Percentiles rank a stretch among this genome's conserved stretches.
Conservation (phyloP, 2,329 filamentous ascomycete species). For the Neonectria faginata region DNA sequence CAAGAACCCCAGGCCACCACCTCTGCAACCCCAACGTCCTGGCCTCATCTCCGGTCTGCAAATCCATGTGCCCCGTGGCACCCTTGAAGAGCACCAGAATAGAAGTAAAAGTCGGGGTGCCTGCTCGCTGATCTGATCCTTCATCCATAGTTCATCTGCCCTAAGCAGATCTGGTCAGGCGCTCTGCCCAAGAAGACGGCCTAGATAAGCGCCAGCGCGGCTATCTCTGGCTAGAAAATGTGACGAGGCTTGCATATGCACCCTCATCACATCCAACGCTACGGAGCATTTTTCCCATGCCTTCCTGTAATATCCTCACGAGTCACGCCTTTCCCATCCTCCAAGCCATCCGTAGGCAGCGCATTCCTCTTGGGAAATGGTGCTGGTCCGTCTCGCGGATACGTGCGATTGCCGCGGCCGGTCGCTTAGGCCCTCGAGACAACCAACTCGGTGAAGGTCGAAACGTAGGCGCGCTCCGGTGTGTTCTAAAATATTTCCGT, state of each 20-base stretch:
- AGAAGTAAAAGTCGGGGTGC: not conserved
- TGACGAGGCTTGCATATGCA: slow-evolving; percentile 23
- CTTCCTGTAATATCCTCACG: not conserved
- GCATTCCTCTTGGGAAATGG: not conserved
- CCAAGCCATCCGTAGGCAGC: not conserved
- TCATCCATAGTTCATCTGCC: slow-evolving; percentile 5
- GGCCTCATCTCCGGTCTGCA: not conserved
- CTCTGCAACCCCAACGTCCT: not conserved
- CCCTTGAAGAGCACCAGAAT: not conserved
- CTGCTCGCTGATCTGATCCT: slow-evolving; percentile 9
- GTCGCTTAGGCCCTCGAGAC: slow-evolving; percentile 1
- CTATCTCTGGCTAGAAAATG: slow-evolving; percentile 15
- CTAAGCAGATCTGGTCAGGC: slow-evolving; percentile 18
- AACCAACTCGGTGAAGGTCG: not conserved
- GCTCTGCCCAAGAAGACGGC: slow-evolving; percentile 3
- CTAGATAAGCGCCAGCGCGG: slow-evolving; percentile 19
- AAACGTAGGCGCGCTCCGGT: not conserved
- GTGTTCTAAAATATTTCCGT: slow-evolving; percentile 30
- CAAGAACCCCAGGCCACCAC: not conserved
- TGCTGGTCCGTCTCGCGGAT: not conserved
- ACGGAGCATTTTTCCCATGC: slow-evolving; percentile 11
- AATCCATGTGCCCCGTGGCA: not conserved
- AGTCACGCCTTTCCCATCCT: not conserved
- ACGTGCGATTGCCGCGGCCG: slow-evolving; percentile 6
- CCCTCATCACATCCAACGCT: slow-evolving; percentile 18